A percentile compares a stretch with the other conserved stretches of the same genome.
Conservation (phyloP, 2,329 filamentous ascomycete genomes). For the Botrytis tulipae region DNA sequence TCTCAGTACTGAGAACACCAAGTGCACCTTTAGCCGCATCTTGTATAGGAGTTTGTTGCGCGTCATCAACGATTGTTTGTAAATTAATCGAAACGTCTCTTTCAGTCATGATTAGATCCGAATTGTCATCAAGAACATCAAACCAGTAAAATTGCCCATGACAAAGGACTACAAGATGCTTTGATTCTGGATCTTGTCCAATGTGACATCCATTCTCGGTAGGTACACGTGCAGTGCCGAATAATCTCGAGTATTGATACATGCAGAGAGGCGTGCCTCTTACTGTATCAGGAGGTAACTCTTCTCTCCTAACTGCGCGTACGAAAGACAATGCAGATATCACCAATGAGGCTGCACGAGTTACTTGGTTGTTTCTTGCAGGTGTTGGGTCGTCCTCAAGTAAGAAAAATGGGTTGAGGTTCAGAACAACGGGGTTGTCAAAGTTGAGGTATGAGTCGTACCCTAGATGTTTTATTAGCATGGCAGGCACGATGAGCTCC, state of each 20-base stretch:
- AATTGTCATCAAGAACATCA: conserved; percentile 91
- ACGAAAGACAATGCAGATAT: conserved; percentile 91
- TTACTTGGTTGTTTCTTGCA: conserved; percentile 94
- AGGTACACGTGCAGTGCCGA: conserved; percentile 90
- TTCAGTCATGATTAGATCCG: conserved; percentile 95
- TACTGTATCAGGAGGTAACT: conserved; percentile 83
- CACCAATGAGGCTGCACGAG: conserved; percentile 85
- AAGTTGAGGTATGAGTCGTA: conserved; percentile 98
- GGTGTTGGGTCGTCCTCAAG: conserved; percentile 97
- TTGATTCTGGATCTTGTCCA: conserved; percentile 88
- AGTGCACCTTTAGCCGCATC: conserved; percentile 94
- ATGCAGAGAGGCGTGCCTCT: conserved; percentile 87
- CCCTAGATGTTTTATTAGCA: conserved; percentile 56
- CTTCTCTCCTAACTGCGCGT: conserved; percentile 86
- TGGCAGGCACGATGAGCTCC: conserved; percentile 2
- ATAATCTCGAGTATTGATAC: conserved; percentile 96
- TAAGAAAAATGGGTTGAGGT: conserved; percentile 96
- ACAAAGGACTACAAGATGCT: conserved; percentile 89
- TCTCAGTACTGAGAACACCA: conserved; percentile 92
- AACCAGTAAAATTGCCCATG: conserved; percentile 99
- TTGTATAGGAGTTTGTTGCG: conserved; percentile 82
- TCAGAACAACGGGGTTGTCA: conserved; percentile 95
- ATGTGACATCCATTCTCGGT: conserved; percentile 95
- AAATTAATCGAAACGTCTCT: conserved; percentile 90
- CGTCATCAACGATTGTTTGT: conserved; percentile 88